Percentiles rank a stretch among this genome's conserved stretches.
These are phyloP conservation scores for Podaxis sp. DNA, from an alignment of 768 basidiomycete species.

Conservation along the genomic window DNA sequence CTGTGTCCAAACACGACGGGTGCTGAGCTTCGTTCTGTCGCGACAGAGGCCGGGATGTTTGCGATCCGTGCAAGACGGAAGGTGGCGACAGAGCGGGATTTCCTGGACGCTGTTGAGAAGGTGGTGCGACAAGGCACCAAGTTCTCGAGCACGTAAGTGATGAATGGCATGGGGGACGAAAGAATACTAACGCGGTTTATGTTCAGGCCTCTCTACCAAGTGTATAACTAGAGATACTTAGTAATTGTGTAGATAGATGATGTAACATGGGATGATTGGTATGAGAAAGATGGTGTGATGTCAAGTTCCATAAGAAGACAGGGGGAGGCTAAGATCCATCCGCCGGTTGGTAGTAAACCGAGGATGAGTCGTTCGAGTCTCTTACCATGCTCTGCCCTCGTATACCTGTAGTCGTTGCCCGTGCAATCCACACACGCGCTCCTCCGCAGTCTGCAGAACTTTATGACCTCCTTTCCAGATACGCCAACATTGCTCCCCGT, in stretches of 20 bases:
- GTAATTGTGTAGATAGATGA: neutral
- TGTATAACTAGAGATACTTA: conserved; percentile 68
- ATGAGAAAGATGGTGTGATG: neutral
- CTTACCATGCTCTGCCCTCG: neutral
- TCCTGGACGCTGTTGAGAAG: conserved; percentile 97
- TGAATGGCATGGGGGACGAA: conserved; percentile 2
- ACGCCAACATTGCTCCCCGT: conserved; percentile 60
- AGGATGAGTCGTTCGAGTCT: neutral
- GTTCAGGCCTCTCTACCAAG: conserved; percentile 82
- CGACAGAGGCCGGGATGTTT: conserved; percentile 99
- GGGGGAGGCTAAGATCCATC: neutral
- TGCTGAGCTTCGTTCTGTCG: conserved; percentile 95
- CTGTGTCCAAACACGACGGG: conserved; percentile 98
- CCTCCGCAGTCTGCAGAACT: conserved; percentile 52
- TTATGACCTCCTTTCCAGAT: conserved; percentile 59
- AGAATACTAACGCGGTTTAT: conserved; percentile 18
- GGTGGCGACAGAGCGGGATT: conserved; percentile 96
- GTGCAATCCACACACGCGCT: neutral
- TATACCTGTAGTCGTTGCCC: neutral
- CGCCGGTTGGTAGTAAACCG: neutral
- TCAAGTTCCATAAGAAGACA: neutral
- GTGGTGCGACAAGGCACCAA: conserved; percentile 97
- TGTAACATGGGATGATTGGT: neutral
- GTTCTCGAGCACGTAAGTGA: conserved; percentile 91
- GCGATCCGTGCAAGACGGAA: conserved; percentile 96